Base-by-base conservation (phyloP, 345 rosid genomes). In the Bruguiera sexangula region DNA sequence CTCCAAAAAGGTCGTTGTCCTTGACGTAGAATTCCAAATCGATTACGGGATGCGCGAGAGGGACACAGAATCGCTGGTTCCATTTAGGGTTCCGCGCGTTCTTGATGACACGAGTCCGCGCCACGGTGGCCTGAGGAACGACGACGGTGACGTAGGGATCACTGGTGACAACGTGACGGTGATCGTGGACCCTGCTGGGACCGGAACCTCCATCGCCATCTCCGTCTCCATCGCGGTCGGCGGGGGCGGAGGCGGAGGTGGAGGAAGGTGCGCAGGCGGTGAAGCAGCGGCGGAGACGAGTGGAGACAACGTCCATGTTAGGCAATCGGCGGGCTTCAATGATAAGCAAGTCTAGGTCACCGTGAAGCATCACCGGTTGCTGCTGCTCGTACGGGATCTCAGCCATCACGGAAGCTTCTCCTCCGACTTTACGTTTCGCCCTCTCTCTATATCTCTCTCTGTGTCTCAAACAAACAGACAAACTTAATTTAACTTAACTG, bases 71-170 rank as follows among this genome's bases (percentile, higher is more conserved):
- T 68, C 78, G 76, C 79, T 92, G 91, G 74, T 85, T 56, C 99
- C 98, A 95, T 9, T 1, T 20, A 18, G 99, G 99, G 71, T 82
- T 79, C 61, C 75, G 79, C 0, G 91, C 51, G 84, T 90, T 88
- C 70, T 86, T 89, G 50, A 95, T 20, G 16, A 95, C 97, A 27
- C 87, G 83, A 0, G 98, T 90, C 7, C 98, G 82, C 7, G 99
- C 99, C 16, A 95, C 67, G 20, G 97, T 95, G 46, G 92, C 84
- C 43, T 95, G 98, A 0, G 99, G 99, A 30, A 95, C 97, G 3
- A 77, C 72, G 59, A 95, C 94, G 70, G 92, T 88, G 50, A 87
- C 96, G 64, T 95, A 95, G 0, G 98, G 85, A 56, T 92, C 98
- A 71, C 94, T 88, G 62, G 94, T 87, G 82, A 95, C 78, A 26